Conservation (phyloP, 2,329 filamentous ascomycete genomes). For the Diaporthe vexans region DNA sequence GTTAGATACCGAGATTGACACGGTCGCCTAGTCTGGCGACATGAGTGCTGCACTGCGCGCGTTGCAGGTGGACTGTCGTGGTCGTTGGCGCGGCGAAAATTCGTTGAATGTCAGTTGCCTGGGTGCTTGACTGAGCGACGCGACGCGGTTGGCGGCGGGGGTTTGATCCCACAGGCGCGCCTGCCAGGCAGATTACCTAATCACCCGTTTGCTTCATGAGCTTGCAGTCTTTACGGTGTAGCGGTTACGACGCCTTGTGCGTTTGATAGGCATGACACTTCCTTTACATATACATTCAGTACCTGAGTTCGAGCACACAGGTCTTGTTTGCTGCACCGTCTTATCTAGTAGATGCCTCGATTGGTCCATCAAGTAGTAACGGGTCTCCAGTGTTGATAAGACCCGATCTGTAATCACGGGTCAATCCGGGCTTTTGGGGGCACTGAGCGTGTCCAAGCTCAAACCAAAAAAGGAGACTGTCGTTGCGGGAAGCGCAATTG, state of each 20-base stretch:
- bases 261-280: background rate
- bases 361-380: background rate
- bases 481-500: constrained; percentile 17
- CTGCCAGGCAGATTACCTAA: constrained; percentile 15
- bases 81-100: constrained; percentile 20
- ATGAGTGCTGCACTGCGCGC: constrained; percentile 11
- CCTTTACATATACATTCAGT: background rate
- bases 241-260: background rate
- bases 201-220: background rate
- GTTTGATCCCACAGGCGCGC: background rate
- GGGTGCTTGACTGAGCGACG: constrained; percentile 34
- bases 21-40: constrained; percentile 26
- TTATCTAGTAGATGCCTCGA: background rate
- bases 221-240: background rate
- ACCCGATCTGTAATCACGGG: background rate
- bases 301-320: background rate
- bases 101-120: constrained; percentile 18
- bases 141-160: constrained; percentile 38
- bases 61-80: background rate
- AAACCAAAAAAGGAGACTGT: constrained; percentile 20
- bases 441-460: constrained; percentile 25
- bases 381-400: background rate
- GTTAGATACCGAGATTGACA: constrained; percentile 17
- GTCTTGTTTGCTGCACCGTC: background rate
- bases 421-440: constrained; percentile 2